Conservation (phyloP, 306 rosid genomes). For the Medicago ruthenica region DNA sequence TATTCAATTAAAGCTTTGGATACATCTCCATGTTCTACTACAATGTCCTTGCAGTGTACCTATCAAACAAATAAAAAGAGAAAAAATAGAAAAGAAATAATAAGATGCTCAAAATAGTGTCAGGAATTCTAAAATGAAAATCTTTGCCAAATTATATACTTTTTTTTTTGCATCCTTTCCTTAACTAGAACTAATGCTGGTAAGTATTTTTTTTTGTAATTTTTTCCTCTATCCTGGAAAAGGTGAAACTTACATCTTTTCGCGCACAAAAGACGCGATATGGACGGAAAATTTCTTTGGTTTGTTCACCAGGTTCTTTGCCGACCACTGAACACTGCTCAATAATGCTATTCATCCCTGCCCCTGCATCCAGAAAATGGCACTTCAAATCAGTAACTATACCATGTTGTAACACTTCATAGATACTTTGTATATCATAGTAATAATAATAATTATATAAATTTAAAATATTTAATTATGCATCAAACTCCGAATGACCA, state of each 20-base stretch:
- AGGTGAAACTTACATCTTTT: conserved; percentile 69
- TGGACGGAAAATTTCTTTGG: conserved; percentile 73
- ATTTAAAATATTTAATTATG: not conserved
- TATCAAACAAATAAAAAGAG: conserved; percentile 35
- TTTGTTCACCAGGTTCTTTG: conserved; percentile 59
- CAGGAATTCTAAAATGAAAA: too few species aligned
- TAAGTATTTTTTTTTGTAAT: not conserved
- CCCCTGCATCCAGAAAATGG: conserved; percentile 47
- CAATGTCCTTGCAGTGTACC: conserved; percentile 76
- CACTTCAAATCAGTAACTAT: not conserved
- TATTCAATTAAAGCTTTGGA: conserved; percentile 76
- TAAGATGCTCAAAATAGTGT: too few species aligned
- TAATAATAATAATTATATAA: not conserved
- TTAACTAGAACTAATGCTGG: not conserved
- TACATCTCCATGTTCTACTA: conserved; percentile 73
- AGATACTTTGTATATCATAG: not conserved
- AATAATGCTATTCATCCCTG: not conserved
- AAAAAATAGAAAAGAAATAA: not conserved
- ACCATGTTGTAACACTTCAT: not conserved
- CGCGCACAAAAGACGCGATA: conserved; percentile 86
- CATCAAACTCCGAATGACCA: not conserved
- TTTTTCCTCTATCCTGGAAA: not conserved
- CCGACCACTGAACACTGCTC: conserved; percentile 38
- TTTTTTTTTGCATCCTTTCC: too few species aligned
- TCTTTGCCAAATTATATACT: not conserved